Base-by-base conservation (phyloP, 225 moss, liverwort and hornwort genomes). In the Marchantia polymorpha region DNA sequence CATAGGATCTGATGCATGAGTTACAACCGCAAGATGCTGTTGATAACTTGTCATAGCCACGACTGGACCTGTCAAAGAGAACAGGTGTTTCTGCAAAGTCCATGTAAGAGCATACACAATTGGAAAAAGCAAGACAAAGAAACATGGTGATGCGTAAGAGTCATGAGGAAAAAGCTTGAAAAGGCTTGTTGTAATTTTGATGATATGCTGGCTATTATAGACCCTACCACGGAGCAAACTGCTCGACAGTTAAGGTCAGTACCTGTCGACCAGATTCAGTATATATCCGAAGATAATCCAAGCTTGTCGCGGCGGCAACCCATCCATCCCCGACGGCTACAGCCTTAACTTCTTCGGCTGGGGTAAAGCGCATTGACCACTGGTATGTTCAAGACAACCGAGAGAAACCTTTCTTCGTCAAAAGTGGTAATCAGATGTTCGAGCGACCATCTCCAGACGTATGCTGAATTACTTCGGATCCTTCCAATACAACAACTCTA, bases 261-360 rank as follows among this genome's bases (percentile, higher is more conserved):
- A 94, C 97, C 97, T 99, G 97, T 72, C 90, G 86, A 67, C 97
- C 97, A 25, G 89, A 84, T 83, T 99, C 94, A 15, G 94, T 88
- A 61, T 87, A 99, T 53, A 99, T 82, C 2, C 97, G 89, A 77
- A 99, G 94, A 67, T 92, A 87, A 65, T 89, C 88, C 73, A 92
- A 89, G 69, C 91, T 93, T 2, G 93, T 99, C 22, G 91, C 93
- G 75, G 93, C 94, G 52, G 97, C 93, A 56, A 91, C 91, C 97
- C 97, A 99, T 22, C 87, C 77, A 79, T 78, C 84, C 58, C 97
- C 97, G 65, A 94, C 90, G 25, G 92, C 93, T 53, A 99, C 89
- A 68, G 93, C 93, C 87, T 77, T 90, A 6, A 99, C 97, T 84
- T 99, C 97, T 86, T 99, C 97, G 49, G 84, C 88, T 31, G 80